A percentile compares a stretch with the other conserved stretches of the same genome.
Evolutionary conservation across 2,329 filamentous ascomycete genomes (phyloP).

Genomic region (Colletotrichum cereale): DNA sequence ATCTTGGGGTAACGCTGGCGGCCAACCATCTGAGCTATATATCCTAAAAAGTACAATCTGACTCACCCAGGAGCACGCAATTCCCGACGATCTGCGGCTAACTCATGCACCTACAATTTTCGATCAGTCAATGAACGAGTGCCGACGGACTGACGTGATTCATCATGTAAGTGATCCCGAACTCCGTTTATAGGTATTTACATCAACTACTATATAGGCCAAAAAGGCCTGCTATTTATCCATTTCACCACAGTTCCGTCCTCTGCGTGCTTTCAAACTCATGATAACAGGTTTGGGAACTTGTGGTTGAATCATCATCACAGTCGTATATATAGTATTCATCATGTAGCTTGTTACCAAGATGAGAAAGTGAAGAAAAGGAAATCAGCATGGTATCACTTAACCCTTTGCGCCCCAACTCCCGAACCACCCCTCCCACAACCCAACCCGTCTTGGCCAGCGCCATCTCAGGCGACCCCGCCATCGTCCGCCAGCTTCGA

Average conservation of each 20-base stretch:
- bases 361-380: background rate
- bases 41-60: background rate
- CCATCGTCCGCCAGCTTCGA: background rate
- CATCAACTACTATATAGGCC: background rate
- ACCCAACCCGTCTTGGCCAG: background rate
- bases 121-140: background rate
- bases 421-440: background rate
- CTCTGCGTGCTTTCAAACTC: no score
- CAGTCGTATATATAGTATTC: background rate
- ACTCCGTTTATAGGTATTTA: background rate
- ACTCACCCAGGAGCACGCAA: slow-evolving; percentile 2
- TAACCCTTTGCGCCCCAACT: background rate
- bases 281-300: background rate
- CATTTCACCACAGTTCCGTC: background rate
- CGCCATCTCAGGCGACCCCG: background rate
- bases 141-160: background rate
- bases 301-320: background rate
- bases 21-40: background rate
- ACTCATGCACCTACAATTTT: background rate
- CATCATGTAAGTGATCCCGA: background rate
- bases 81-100: slow-evolving; percentile 8
- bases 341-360: background rate
- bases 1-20: background rate
- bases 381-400: background rate
- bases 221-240: background rate